These are phyloP conservation scores for Cercospora canescens DNA, from an alignment of 2,329 filamentous ascomycete genomes.

Conservation along the genomic window DNA sequence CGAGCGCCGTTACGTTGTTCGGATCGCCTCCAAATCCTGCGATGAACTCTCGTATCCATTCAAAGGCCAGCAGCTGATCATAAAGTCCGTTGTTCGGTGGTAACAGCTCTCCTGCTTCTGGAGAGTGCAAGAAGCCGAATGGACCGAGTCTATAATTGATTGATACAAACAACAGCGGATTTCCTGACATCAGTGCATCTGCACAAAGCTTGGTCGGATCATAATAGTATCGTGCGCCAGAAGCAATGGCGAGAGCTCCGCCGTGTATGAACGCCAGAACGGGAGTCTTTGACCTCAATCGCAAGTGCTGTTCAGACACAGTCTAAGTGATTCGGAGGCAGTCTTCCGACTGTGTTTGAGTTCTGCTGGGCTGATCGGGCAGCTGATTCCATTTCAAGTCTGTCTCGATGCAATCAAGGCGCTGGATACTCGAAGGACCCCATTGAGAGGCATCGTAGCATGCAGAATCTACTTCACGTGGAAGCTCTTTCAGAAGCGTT, in stretches of 20 bases:
- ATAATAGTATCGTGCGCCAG: background rate
- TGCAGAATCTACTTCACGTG: background rate
- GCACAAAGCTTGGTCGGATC: background rate
- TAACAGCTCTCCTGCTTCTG: background rate
- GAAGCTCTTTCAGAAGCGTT: background rate
- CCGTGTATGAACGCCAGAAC: background rate
- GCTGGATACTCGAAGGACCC: background rate
- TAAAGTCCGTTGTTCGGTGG: background rate
- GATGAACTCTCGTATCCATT: background rate
- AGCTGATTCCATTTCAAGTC: background rate
- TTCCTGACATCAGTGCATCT: background rate
- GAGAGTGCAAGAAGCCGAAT: background rate
- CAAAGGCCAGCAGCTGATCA: background rate
- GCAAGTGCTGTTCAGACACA: background rate
- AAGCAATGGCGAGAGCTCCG: background rate
- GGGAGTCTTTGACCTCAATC: background rate
- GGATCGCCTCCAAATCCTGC: background rate
- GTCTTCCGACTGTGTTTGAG: background rate
- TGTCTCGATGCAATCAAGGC: background rate
- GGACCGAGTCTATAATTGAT: background rate
- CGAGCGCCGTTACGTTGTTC: background rate
- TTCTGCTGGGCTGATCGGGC: background rate
- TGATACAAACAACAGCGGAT: background rate
- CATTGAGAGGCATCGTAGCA: background rate
- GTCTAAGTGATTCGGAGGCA: background rate